These are phyloP conservation scores for Tolypocladium ophioglossoides DNA, from an alignment of 2,329 filamentous ascomycete species.

Conservation along the genomic window DNA sequence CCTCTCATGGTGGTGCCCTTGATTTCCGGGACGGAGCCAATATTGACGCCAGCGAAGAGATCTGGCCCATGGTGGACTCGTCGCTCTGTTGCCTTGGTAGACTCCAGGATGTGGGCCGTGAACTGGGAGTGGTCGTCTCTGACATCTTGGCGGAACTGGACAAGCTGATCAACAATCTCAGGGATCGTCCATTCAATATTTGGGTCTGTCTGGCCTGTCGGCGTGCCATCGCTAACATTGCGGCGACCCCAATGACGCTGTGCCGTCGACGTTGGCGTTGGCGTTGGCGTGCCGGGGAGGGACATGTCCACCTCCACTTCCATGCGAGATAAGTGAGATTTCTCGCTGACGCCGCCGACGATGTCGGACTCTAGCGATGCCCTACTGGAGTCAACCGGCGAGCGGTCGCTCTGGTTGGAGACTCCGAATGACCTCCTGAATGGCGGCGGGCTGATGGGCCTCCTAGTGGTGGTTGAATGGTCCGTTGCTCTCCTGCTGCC, in stretches of 20 bases:
- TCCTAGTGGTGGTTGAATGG: conserved; percentile 3
- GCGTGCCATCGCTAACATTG: conserved; percentile 6
- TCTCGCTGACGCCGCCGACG: background rate
- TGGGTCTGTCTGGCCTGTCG: conserved; percentile 11
- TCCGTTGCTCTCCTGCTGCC: conserved; percentile 1
- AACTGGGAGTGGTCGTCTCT: conserved; percentile 34
- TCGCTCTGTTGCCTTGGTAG: conserved; percentile 29
- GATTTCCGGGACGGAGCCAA: conserved; percentile 22
- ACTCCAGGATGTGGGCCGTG: conserved; percentile 32
- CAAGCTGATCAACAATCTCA: conserved; percentile 30
- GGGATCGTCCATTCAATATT: conserved; percentile 29
- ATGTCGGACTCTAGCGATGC: background rate
- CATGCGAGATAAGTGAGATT: background rate
- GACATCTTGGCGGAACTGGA: conserved; percentile 30
- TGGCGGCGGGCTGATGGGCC: conserved; percentile 18
- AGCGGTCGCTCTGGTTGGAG: background rate
- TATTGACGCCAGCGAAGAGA: conserved; percentile 35
- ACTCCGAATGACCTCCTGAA: conserved; percentile 9
- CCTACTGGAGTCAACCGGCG: conserved; percentile 1
- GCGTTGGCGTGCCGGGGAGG: conserved; percentile 10
- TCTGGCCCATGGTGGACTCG: conserved; percentile 32
- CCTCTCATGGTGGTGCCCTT: conserved; percentile 33
- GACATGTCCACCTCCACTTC: background rate
- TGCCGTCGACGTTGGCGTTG: conserved; percentile 8
- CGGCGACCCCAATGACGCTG: conserved; percentile 1